Evolutionary conservation across 176 grass and related monocot genomes (phyloP).

Genomic region (Ensete glaucum): DNA sequence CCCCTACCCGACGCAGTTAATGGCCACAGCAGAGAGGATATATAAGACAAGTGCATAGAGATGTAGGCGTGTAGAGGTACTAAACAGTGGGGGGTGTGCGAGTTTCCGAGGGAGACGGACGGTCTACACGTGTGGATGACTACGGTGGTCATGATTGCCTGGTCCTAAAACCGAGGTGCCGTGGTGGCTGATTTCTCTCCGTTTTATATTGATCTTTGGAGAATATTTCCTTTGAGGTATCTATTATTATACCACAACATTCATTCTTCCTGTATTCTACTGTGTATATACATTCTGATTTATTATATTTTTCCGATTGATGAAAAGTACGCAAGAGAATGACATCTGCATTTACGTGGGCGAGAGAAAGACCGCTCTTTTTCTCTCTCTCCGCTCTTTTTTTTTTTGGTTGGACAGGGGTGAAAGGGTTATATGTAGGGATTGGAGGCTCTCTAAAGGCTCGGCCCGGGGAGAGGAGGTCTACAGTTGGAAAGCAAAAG

Average conservation of each 20-base stretch:
- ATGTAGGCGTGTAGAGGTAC: not conserved
- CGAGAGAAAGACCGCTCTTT: not conserved
- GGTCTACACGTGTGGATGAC: constrained; percentile 19
- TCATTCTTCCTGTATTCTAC: too few relatives aligned
- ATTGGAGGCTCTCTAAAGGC: not conserved
- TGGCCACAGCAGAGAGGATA: not conserved
- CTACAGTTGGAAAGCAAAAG: not conserved
- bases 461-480: too few relatives aligned
- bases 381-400: not conserved
- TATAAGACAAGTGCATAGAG: not conserved
- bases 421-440: not conserved
- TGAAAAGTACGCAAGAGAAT: not conserved
- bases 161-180: not conserved
- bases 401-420: not conserved
- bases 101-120: constrained; percentile 6
- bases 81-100: not conserved
- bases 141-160: constrained; percentile 13
- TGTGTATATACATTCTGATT: too few relatives aligned
- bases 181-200: not conserved
- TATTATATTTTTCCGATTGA: not conserved
- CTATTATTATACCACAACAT: not conserved
- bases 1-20: constrained; percentile 6
- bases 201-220: not conserved
- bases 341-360: constrained; percentile 7
- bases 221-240: not conserved